phyloP scores from a whole-genome alignment of 352 stramenopile genomes.

The Elongisporangium anandrum region DNA sequence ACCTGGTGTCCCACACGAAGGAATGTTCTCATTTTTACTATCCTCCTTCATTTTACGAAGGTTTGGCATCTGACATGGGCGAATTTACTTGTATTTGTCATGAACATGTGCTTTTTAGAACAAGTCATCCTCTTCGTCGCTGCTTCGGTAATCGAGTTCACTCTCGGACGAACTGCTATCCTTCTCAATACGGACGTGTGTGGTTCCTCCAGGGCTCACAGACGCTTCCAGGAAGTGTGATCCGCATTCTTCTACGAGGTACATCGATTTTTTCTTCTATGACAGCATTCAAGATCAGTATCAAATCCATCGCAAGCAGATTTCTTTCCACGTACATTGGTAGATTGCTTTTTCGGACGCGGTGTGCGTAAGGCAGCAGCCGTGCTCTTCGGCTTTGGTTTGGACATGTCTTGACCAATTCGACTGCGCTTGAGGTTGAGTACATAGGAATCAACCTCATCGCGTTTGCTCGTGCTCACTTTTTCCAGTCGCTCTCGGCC shows the following conservation, averaged over 20 bases:
- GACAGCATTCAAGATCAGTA: too few species aligned
- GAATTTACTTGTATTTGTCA: background rate
- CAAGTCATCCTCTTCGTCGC: constrained; percentile 24
- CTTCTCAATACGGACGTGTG: constrained; percentile 48
- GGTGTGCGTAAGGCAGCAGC: constrained; percentile 6
- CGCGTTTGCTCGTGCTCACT: constrained; percentile 46
- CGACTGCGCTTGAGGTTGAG: constrained; percentile 55
- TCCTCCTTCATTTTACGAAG: too few species aligned
- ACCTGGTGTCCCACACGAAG: background rate
- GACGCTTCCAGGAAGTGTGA: constrained; percentile 42
- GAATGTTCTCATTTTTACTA: background rate
- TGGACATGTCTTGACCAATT: constrained; percentile 4
- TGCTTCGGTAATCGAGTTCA: constrained; percentile 15
- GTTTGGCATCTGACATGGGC: too few species aligned
- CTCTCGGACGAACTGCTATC: constrained; percentile 43
- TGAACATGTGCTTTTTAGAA: constrained; percentile 4
- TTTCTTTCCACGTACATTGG: too few species aligned
- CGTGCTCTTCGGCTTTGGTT: constrained; percentile 2
- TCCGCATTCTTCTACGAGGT: constrained; percentile 41
- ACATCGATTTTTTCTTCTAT: constrained; percentile 31
- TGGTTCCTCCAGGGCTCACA: constrained; percentile 61
- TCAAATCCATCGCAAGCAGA: background rate
- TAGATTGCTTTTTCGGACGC: constrained; percentile 3
- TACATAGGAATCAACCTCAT: constrained; percentile 79
- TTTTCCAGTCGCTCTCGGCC: constrained; percentile 46